Conservation (phyloP, 768 basidiomycete species). For the Kwoniella europaea region DNA sequence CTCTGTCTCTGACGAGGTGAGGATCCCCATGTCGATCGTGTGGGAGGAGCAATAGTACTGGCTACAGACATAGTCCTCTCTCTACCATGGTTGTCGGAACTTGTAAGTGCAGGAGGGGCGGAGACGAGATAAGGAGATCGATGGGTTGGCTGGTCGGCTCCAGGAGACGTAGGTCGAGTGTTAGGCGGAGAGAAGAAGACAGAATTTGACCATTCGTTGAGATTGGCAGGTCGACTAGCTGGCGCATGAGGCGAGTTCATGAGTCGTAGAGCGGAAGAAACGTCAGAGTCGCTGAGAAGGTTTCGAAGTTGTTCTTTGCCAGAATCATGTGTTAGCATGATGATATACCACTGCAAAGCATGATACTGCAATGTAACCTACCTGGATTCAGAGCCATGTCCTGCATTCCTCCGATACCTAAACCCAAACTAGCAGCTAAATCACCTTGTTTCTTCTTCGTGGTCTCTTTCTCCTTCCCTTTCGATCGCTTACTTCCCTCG, state of each 20-base stretch:
- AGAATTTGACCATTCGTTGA: conserved; percentile 12
- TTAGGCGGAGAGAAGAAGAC: conserved; percentile 20
- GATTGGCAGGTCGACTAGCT: conserved; percentile 16
- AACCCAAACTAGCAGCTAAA: conserved; percentile 41
- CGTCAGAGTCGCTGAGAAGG: conserved; percentile 43
- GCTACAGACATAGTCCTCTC: conserved; percentile 28
- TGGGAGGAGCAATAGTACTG: conserved; percentile 20
- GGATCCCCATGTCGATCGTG: conserved; percentile 16
- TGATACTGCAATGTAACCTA: conserved; percentile 8
- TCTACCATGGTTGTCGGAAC: conserved; percentile 19
- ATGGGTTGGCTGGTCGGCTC: conserved; percentile 2
- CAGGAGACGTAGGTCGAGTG: conserved; percentile 22
- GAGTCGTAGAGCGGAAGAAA: conserved; percentile 39
- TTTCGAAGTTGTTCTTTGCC: conserved; percentile 44
- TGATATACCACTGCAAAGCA: too few species aligned
- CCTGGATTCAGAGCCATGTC: conserved; percentile 39
- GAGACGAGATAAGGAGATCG: conserved; percentile 44
- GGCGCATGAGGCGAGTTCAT: conserved; percentile 27
- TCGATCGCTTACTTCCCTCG: conserved; percentile 20
- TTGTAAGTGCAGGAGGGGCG: conserved; percentile 42
- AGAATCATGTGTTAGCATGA: too few species aligned
- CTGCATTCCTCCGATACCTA: conserved; percentile 19
- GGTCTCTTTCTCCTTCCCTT: conserved; percentile 35
- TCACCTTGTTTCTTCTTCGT: conserved; percentile 1
- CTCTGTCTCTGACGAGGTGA: conserved; percentile 18